A percentile compares a stretch with the other conserved stretches of the same genome.
Conservation (phyloP, 2,329 filamentous ascomycete species). For the Mollisia scopiformis region DNA sequence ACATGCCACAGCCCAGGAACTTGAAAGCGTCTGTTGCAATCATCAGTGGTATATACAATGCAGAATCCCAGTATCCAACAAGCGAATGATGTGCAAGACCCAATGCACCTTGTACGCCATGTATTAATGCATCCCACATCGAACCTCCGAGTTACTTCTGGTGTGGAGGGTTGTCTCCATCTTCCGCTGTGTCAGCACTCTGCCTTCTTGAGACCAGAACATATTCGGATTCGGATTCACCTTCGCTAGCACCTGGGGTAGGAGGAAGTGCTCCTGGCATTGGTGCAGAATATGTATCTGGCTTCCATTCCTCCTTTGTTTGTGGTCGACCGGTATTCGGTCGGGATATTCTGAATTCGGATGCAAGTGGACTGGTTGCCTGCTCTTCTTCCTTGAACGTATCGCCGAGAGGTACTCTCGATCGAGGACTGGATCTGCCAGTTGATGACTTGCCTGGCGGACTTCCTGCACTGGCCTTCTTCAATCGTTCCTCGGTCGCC, state of each 20-base stretch:
- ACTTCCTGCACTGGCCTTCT: constrained; percentile 34
- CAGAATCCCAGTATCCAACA: constrained; percentile 19
- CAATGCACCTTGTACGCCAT: constrained; percentile 20
- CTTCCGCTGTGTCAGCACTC: constrained; percentile 31
- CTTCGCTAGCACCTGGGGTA: constrained; percentile 39
- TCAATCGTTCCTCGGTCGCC: constrained; percentile 82
- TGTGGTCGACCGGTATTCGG: constrained; percentile 12
- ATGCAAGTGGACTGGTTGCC: constrained; percentile 23
- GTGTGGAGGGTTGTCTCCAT: constrained; percentile 27
- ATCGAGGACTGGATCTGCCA: constrained; percentile 26
- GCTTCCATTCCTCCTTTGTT: constrained; percentile 11
- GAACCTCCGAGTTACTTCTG: constrained; percentile 9
- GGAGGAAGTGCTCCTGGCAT: constrained; percentile 36
- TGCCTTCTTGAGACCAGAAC: constrained; percentile 26
- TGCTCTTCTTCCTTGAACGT: constrained; percentile 22
- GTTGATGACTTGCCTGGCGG: constrained; percentile 11
- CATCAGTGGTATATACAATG: constrained; percentile 33
- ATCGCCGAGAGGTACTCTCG: constrained; percentile 24
- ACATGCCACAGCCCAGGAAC: neutral
- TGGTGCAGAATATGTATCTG: constrained; percentile 11
- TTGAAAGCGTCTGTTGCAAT: constrained; percentile 16
- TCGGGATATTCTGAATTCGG: constrained; percentile 15
- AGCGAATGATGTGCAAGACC: constrained; percentile 16
- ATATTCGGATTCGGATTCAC: constrained; percentile 36
- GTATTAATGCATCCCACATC: constrained; percentile 16